These are phyloP conservation scores for Cryptococcus maquisensis DNA, from an alignment of 1,284 basidiomycete genomes.

Conservation along the genomic window DNA sequence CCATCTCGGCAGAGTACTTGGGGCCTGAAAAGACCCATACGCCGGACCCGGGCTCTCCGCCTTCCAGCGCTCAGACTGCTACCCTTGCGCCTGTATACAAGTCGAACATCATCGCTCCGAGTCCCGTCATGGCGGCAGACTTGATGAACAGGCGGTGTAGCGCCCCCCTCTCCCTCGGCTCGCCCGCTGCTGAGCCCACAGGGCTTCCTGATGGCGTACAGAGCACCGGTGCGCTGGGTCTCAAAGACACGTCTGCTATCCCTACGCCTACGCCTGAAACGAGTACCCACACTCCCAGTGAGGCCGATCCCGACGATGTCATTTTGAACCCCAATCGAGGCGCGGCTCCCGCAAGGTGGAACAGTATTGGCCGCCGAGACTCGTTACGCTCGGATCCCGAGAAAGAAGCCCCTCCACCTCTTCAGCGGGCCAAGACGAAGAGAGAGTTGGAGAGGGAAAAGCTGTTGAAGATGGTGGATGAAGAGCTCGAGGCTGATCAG, in stretches of 20 bases:
- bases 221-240: background rate
- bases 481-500: slow-evolving; percentile 30
- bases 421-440: slow-evolving; percentile 36
- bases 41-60: slow-evolving; percentile 31
- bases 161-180: background rate
- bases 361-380: slow-evolving; percentile 38
- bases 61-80: background rate
- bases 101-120: slow-evolving; percentile 30
- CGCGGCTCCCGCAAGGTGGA: slow-evolving; percentile 25
- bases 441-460: slow-evolving; percentile 45
- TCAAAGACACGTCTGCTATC: background rate
- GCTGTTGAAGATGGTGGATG: slow-evolving; percentile 42
- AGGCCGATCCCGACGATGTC: slow-evolving; percentile 3
- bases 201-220: background rate
- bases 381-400: slow-evolving; percentile 25
- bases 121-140: slow-evolving; percentile 17
- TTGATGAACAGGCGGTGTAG: background rate
- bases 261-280: background rate
- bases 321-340: background rate
- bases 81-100: slow-evolving; percentile 19
- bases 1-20: slow-evolving; percentile 31
- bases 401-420: slow-evolving; percentile 12
- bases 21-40: slow-evolving; percentile 23
- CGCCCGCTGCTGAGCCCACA: background rate
- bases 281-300: background rate